phyloP scores from a whole-genome alignment of 2,329 filamentous ascomycete species.

The Cercospora sesami region DNA sequence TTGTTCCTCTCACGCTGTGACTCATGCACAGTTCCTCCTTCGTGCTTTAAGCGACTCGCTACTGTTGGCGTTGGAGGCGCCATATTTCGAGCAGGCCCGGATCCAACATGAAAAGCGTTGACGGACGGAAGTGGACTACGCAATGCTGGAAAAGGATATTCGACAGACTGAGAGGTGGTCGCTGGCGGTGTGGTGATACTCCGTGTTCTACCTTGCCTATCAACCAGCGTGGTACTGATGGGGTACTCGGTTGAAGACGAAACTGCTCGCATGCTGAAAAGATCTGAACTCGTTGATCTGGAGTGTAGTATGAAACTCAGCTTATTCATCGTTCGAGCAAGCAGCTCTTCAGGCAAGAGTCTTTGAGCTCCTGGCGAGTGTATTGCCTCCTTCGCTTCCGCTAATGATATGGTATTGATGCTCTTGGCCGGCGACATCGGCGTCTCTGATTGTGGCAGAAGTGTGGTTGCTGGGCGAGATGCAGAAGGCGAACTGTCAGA shows the following conservation, averaged over 20 bases:
- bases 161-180: not conserved
- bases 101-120: slow-evolving; percentile 24
- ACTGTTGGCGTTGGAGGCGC: slow-evolving; percentile 4
- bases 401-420: slow-evolving; percentile 32
- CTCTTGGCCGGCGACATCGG: slow-evolving; percentile 15
- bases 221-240: slow-evolving; percentile 20
- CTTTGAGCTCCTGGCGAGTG: slow-evolving; percentile 33
- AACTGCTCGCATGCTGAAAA: slow-evolving; percentile 11
- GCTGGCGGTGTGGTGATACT: slow-evolving; percentile 16
- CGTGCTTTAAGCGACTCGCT: no score
- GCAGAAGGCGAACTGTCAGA: slow-evolving; percentile 2
- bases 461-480: slow-evolving; percentile 19
- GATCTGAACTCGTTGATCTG: slow-evolving; percentile 21
- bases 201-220: slow-evolving; percentile 25
- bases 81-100: slow-evolving; percentile 23
- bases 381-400: slow-evolving; percentile 31
- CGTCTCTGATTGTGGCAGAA: slow-evolving; percentile 11
- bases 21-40: slow-evolving; percentile 17
- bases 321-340: slow-evolving; percentile 28
- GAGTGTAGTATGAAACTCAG: slow-evolving; percentile 26
- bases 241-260: not conserved
- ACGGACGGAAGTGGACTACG: slow-evolving; percentile 5
- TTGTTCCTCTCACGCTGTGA: slow-evolving; percentile 18
- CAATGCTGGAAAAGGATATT: not conserved
- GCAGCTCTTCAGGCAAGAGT: slow-evolving; percentile 38